Evolutionary conservation across 2,329 filamentous ascomycete species (phyloP).

Genomic region (Trichoderma gracile): DNA sequence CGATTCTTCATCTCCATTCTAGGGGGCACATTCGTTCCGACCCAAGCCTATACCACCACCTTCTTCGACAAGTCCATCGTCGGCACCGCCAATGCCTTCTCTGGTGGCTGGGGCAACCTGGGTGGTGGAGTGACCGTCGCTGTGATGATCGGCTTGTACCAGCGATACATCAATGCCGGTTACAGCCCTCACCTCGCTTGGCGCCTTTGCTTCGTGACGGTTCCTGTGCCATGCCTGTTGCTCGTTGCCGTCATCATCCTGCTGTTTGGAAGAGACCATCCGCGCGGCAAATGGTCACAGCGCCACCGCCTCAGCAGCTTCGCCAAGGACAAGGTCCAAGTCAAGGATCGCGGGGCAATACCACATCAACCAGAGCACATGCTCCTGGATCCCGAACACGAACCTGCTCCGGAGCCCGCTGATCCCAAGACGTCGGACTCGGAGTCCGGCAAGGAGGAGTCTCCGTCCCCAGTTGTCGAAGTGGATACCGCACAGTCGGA

Average conservation of each 20-base stretch:
- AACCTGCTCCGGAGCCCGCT: neutral
- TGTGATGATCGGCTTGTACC: conserved; percentile 86
- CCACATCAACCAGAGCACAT: neutral
- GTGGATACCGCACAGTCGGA: conserved; percentile 6
- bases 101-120: conserved; percentile 82
- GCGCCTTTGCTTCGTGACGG: conserved; percentile 64
- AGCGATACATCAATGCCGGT: conserved; percentile 61
- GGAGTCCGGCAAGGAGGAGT: neutral
- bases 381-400: neutral
- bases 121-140: conserved; percentile 93
- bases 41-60: conserved; percentile 88
- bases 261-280: conserved; percentile 77
- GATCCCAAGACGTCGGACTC: neutral
- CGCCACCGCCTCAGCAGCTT: conserved; percentile 56
- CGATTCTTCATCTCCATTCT: conserved; percentile 82
- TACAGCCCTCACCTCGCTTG: conserved; percentile 66
- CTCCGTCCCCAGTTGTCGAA: neutral
- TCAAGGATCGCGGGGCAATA: conserved; percentile 37
- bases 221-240: conserved; percentile 80
- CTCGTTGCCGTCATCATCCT: conserved; percentile 65
- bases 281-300: conserved; percentile 78
- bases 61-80: conserved; percentile 94
- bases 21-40: conserved; percentile 77
- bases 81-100: conserved; percentile 82
- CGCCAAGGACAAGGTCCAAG: conserved; percentile 56